Evolutionary conservation across 106 monocot species (phyloP), one percentile per base, ranked within the genome.

Genomic region (Amphibolis antarctica): DNA sequence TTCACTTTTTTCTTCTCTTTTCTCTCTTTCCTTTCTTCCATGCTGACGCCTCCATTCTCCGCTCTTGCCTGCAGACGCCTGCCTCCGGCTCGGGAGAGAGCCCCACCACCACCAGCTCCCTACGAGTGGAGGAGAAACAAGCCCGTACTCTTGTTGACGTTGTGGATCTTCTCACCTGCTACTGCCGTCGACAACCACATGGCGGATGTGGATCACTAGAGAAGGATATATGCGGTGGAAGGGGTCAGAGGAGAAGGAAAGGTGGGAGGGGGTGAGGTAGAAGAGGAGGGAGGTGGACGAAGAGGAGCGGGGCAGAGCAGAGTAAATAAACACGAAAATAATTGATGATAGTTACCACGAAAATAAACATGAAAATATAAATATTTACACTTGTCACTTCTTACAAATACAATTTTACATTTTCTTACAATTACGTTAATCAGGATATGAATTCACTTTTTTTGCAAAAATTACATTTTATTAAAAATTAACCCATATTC

Each of bases 111-210:
- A 80, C 5, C 48, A 79, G 46, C 10, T 60, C 46, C 19, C 30
- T 62, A 9, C 53, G 42, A 29, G 13, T 5, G 45, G 21, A 36
- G 47, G 55, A 57, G 28, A 21, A 73, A 52, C 71, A 63, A 42
- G 9, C 69, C 77, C 50, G 58, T 52, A 20, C 48, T 61, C 68
- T 63, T 75, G 61, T 80, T 77, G 15, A 78, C 17, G 4, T 83
- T 69, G 63, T 77, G 65, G 50, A 83, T 12, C 31, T 67, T 42
- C 50, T 44, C 23, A 1, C 63, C 71, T 12, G 72, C 74, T 9
- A 74, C 75, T 1, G 82, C 80, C 17, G 31, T 71, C 15, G 83
- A 77, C 14, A 87, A 72, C 80, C 77, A 87, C 53, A 62, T 69
- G 57, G 86, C 70, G 10, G 74, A 60, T 1, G 82, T 42, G 3